phyloP scores from a whole-genome alignment of 2,329 filamentous ascomycete genomes.

The Cladorrhinum sp. region DNA sequence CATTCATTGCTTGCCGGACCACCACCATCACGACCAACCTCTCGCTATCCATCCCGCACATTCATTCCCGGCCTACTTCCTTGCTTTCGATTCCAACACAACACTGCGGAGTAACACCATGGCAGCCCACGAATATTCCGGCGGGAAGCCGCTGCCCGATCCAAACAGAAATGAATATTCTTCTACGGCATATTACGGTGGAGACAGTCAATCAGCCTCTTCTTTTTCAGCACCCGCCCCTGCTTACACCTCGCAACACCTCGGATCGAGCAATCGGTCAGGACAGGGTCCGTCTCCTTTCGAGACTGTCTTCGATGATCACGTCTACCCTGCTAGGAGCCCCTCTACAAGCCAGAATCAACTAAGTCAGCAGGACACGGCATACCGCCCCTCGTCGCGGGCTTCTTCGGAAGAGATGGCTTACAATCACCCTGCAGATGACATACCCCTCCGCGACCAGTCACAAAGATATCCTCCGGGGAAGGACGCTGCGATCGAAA shows the following conservation, averaged over 20 bases:
- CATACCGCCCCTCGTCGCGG: constrained; percentile 52
- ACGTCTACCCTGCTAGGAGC: constrained; percentile 58
- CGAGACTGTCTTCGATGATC: constrained; percentile 65
- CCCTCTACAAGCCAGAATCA: constrained; percentile 38
- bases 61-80: not conserved
- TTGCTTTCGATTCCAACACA: not conserved
- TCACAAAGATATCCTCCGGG: constrained; percentile 40
- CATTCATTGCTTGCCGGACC: not conserved
- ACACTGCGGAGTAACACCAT: constrained; percentile 37
- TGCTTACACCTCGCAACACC: constrained; percentile 35
- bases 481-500: constrained; percentile 43
- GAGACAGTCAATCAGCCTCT: constrained; percentile 14
- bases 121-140: constrained; percentile 66
- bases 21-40: not conserved
- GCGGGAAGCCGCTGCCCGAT: constrained; percentile 39
- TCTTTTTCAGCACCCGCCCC: constrained; percentile 26
- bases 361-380: constrained; percentile 52
- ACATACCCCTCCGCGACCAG: constrained; percentile 52
- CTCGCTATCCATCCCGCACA: not conserved
- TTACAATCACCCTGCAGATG: constrained; percentile 42
- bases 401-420: constrained; percentile 34
- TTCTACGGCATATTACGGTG: constrained; percentile 34
- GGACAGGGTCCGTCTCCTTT: constrained; percentile 51
- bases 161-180: constrained; percentile 34
- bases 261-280: constrained; percentile 31